These are phyloP conservation scores for Irpex rosettiformis DNA, from an alignment of 1,284 basidiomycete genomes.

Conservation along the genomic window DNA sequence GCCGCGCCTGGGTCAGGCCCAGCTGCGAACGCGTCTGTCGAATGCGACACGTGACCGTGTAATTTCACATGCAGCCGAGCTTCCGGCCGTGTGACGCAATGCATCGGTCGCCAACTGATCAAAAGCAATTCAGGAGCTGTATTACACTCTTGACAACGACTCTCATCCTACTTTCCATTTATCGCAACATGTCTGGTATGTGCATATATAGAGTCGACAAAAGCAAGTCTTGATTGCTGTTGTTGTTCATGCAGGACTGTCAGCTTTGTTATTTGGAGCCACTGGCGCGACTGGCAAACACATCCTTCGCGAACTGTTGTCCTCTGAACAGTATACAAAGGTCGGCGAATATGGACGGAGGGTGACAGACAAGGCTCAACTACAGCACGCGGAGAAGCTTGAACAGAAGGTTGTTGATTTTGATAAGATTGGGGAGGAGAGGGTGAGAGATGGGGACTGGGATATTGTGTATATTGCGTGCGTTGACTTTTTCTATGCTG, in stretches of 20 bases:
- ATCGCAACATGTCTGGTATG: slow-evolving; percentile 1
- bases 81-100: not conserved
- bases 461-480: slow-evolving; percentile 64
- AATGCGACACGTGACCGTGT: no score
- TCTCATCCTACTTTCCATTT: not conserved
- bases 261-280: slow-evolving; percentile 63
- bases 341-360: slow-evolving; percentile 67
- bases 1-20: no score
- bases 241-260: slow-evolving; percentile 15
- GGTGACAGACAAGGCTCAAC: slow-evolving; percentile 39
- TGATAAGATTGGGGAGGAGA: slow-evolving; percentile 53
- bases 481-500: not conserved
- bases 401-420: slow-evolving; percentile 66
- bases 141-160: not conserved
- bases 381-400: slow-evolving; percentile 40
- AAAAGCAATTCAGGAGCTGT: no score
- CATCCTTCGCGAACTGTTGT: slow-evolving; percentile 55
- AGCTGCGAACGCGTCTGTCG: no score
- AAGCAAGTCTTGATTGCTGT: not conserved
- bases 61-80: not conserved
- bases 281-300: slow-evolving; percentile 62
- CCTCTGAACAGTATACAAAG: slow-evolving; percentile 46
- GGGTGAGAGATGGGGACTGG: slow-evolving; percentile 53
- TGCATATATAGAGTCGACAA: not conserved
- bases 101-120: not conserved